phyloP scores from a whole-genome alignment of 306 rosid species.

The Quercus suber region DNA sequence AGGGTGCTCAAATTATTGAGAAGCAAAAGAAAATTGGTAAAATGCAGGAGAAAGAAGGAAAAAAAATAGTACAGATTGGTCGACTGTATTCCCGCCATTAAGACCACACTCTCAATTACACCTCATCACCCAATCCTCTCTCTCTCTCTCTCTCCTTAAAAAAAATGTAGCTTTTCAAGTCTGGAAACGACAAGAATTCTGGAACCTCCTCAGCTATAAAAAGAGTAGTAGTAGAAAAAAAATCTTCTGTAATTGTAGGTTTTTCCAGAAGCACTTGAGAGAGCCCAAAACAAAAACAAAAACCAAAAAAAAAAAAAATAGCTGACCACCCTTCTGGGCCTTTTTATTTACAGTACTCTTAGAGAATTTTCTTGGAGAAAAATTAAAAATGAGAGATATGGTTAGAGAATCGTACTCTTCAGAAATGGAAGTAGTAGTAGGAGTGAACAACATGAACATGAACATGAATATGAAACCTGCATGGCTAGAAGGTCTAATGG shows the following conservation, averaged over 20 bases:
- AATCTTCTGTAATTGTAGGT: slow-evolving; percentile 27
- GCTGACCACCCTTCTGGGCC: background rate
- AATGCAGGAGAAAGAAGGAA: slow-evolving; percentile 28
- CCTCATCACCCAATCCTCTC: slow-evolving; percentile 16
- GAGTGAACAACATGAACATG: slow-evolving; percentile 8
- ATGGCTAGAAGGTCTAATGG: slow-evolving; percentile 82
- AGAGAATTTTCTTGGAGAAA: background rate
- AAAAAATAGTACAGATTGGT: slow-evolving; percentile 42
- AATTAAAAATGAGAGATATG: slow-evolving; percentile 21
- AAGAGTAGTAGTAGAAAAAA: slow-evolving; percentile 21
- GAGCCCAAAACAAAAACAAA: background rate
- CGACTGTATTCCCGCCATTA: slow-evolving; percentile 71
- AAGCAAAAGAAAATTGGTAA: slow-evolving; percentile 24
- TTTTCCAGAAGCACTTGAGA: slow-evolving; percentile 15
- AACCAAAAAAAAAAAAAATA: background rate
- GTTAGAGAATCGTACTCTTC: slow-evolving; percentile 27
- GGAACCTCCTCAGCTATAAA: slow-evolving; percentile 52
- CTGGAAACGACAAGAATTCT: slow-evolving; percentile 45
- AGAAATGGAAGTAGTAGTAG: slow-evolving; percentile 16
- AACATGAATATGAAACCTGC: slow-evolving; percentile 63
- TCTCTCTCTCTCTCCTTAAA: background rate
- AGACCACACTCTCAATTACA: slow-evolving; percentile 39
- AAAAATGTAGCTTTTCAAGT: background rate
- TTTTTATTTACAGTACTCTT: too few species aligned
- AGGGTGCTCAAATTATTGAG: slow-evolving; percentile 45